Percentiles rank a stretch among this genome's conserved stretches.
phyloP scores from a whole-genome alignment of 2,329 filamentous ascomycete genomes.

The Cyphellophora attinorum region DNA sequence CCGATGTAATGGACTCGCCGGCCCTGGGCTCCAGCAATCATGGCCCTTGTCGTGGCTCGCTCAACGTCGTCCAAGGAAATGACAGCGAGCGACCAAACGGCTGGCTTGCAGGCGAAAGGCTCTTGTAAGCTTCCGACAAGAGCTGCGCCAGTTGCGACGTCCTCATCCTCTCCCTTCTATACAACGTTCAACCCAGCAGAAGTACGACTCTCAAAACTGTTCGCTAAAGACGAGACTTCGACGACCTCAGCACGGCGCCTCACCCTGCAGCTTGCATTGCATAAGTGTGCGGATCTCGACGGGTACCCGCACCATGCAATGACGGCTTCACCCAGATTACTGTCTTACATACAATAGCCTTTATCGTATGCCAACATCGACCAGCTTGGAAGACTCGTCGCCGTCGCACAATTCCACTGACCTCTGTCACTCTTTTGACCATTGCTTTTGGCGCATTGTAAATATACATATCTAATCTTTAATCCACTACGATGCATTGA shows the following conservation, averaged over 20 bases:
- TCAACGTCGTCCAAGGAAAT: not conserved
- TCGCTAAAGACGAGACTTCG: too few species aligned
- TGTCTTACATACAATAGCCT: slow-evolving; percentile 1
- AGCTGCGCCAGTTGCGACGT: not conserved
- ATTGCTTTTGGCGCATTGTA: not conserved
- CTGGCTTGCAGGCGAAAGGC: not conserved
- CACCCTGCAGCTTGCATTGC: slow-evolving; percentile 19
- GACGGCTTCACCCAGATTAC: not conserved
- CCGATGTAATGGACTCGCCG: too few species aligned
- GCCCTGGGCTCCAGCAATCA: too few species aligned
- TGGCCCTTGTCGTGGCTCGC: not conserved
- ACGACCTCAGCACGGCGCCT: slow-evolving; percentile 1
- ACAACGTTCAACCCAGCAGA: too few species aligned
- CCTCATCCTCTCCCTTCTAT: slow-evolving; percentile 1
- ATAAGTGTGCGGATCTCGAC: slow-evolving; percentile 6
- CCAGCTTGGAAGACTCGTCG: too few species aligned
- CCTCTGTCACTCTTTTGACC: not conserved
- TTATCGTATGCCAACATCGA: too few species aligned
- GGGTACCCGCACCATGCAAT: not conserved
- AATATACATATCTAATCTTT: not conserved
- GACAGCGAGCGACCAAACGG: not conserved
- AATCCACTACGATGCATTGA: slow-evolving; percentile 12
- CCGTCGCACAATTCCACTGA: too few species aligned
- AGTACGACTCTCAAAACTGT: too few species aligned
- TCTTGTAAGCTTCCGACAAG: not conserved